A percentile compares a stretch with the other conserved stretches of the same genome.
Evolutionary conservation across 495 filamentous ascomycete genomes (phyloP).

Genomic region (Xylaria palmicola): DNA sequence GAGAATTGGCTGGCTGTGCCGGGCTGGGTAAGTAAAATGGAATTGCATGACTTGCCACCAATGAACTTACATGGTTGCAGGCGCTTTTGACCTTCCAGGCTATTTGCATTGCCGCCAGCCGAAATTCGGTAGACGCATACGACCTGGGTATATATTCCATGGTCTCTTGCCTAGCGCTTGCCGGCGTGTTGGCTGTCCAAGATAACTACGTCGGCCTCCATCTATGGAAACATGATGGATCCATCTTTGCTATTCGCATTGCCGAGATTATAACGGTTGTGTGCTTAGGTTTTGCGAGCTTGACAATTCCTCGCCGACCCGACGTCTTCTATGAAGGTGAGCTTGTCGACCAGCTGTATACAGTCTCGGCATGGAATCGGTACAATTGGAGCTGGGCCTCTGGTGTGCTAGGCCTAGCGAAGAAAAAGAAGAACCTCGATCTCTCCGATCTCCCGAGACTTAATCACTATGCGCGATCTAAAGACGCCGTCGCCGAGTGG

Average conservation of each 20-base stretch:
- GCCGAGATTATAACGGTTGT: conserved; percentile 38
- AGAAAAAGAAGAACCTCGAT: conserved; percentile 55
- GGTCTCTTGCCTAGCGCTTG: conserved; percentile 40
- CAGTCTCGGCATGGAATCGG: conserved; percentile 57
- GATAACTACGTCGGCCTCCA: conserved; percentile 32
- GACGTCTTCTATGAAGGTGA: conserved; percentile 59
- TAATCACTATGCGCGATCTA: conserved; percentile 49
- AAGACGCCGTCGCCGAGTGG: conserved; percentile 50
- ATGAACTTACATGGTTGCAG: conserved; percentile 27
- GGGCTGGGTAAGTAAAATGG: conserved; percentile 47
- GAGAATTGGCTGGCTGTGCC: conserved; percentile 42
- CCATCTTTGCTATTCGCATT: conserved; percentile 36
- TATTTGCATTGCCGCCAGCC: conserved; percentile 39
- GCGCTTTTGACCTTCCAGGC: conserved; percentile 48
- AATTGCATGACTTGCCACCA: conserved; percentile 19
- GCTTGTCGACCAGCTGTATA: conserved; percentile 63
- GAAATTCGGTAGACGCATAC: conserved; percentile 47
- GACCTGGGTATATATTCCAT: conserved; percentile 46
- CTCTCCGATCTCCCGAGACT: conserved; percentile 59
- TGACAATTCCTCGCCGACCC: conserved; percentile 64
- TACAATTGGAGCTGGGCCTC: conserved; percentile 66
- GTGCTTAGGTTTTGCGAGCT: conserved; percentile 36
- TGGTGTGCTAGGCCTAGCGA: conserved; percentile 51
- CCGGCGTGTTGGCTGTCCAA: conserved; percentile 39
- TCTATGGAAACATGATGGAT: conserved; percentile 26